phyloP scores from a whole-genome alignment of 2,329 filamentous ascomycete genomes.

The Hypoxylon rubiginosum region DNA sequence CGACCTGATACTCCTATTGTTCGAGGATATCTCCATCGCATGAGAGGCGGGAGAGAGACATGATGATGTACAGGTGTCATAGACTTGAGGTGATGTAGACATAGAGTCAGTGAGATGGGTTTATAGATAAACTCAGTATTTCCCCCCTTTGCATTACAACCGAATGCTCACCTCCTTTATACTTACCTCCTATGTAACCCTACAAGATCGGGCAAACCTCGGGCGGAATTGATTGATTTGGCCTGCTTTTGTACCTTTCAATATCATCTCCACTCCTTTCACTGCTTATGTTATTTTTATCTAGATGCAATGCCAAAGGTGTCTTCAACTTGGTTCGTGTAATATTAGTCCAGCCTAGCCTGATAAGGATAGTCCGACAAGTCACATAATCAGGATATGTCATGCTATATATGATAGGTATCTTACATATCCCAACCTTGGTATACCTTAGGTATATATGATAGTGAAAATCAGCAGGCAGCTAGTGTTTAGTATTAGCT shows the following conservation, averaged over 20 bases:
- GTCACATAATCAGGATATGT: background rate
- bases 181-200: background rate
- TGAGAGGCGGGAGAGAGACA: background rate
- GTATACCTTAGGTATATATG: background rate
- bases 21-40: background rate
- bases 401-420: background rate
- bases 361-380: slow-evolving; percentile 14
- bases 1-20: background rate
- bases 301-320: background rate
- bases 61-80: background rate
- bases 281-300: background rate
- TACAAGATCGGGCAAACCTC: slow-evolving; percentile 35
- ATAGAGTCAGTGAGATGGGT: slow-evolving; percentile 19
- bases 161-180: background rate
- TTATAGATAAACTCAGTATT: slow-evolving; percentile 18
- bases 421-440: background rate
- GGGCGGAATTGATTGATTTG: slow-evolving; percentile 11
- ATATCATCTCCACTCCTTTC: background rate
- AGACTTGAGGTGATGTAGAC: slow-evolving; percentile 32
- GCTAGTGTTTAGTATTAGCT: background rate
- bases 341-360: background rate
- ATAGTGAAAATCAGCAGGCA: background rate
- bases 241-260: background rate
- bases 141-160: background rate
- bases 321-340: background rate